phyloP scores from a whole-genome alignment of 2,329 filamentous ascomycete species.

The Paecilomyces sp. region DNA sequence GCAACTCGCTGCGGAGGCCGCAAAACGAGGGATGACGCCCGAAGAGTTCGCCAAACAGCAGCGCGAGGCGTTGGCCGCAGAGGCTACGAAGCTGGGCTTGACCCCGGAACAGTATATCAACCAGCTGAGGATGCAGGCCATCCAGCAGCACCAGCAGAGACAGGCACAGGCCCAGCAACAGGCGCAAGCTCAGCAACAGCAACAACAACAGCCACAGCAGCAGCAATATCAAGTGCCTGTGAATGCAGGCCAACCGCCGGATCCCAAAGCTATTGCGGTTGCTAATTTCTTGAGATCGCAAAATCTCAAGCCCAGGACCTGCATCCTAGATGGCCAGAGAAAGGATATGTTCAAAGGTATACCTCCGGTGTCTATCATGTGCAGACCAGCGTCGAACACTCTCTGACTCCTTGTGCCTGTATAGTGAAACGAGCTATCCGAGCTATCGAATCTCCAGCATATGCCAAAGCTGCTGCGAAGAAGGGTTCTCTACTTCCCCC shows the following conservation, averaged over 20 bases:
- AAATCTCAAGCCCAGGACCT: slow-evolving; percentile 81
- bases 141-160: slow-evolving; percentile 36
- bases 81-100: slow-evolving; percentile 45
- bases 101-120: slow-evolving; percentile 45
- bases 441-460: slow-evolving; percentile 79
- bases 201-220: slow-evolving; percentile 9
- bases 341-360: slow-evolving; percentile 98
- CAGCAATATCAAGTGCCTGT: slow-evolving; percentile 39
- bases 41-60: slow-evolving; percentile 69
- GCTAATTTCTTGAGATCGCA: slow-evolving; percentile 81
- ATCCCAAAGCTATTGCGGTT: slow-evolving; percentile 79
- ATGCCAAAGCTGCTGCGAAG: slow-evolving; percentile 72
- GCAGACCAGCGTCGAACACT: not conserved
- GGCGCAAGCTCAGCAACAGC: slow-evolving; percentile 15
- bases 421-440: slow-evolving; percentile 92
- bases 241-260: slow-evolving; percentile 56
- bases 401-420: not conserved
- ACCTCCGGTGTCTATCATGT: not conserved
- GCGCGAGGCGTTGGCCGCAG: slow-evolving; percentile 37
- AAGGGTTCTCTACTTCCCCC: slow-evolving; percentile 86
- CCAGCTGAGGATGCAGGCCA: slow-evolving; percentile 39
- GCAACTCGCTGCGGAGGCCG: slow-evolving; percentile 73
- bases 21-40: slow-evolving; percentile 75
- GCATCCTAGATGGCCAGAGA: slow-evolving; percentile 89
- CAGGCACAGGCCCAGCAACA: slow-evolving; percentile 17